These are phyloP conservation scores for Stephania cephalantha DNA, from an alignment of 164 flowering plant species.

Conservation along the genomic window DNA sequence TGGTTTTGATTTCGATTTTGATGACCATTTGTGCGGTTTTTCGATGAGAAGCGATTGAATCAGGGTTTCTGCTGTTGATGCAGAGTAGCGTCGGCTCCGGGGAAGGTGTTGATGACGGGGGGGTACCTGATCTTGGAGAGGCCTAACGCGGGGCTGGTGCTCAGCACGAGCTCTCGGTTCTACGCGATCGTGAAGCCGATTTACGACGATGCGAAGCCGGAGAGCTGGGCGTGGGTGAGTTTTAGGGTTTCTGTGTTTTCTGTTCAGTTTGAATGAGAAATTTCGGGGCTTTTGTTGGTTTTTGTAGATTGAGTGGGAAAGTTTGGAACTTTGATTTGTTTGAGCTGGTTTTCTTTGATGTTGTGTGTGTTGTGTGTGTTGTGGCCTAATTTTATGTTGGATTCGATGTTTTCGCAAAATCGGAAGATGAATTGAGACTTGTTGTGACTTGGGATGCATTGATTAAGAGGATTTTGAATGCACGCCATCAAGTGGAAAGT, in stretches of 20 bases:
- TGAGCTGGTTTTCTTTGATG: background rate
- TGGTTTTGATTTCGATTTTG: background rate
- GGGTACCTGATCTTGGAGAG: constrained; percentile 91
- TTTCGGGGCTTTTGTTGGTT: background rate
- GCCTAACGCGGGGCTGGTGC: constrained; percentile 88
- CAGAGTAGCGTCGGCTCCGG: constrained; percentile 96
- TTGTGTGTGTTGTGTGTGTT: too few species aligned
- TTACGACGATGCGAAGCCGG: constrained; percentile 45
- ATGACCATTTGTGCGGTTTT: background rate
- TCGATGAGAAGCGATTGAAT: background rate
- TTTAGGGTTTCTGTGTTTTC: background rate
- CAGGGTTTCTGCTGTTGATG: constrained; percentile 4
- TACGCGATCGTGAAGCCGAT: constrained; percentile 83
- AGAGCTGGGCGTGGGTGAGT: constrained; percentile 81
- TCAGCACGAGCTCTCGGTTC: constrained; percentile 87
- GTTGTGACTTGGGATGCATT: too few species aligned
- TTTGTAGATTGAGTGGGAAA: background rate
- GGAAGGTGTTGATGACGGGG: constrained; percentile 96
- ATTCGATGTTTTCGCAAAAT: too few species aligned
- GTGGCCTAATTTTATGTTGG: too few species aligned
- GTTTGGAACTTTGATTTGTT: background rate
- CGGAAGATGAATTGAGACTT: too few species aligned
- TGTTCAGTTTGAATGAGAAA: background rate
- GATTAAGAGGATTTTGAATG: too few species aligned
- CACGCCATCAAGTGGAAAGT: too few species aligned